phyloP scores from a whole-genome alignment of 371 early-diverging fungal species.

The Mucor saturninus region DNA sequence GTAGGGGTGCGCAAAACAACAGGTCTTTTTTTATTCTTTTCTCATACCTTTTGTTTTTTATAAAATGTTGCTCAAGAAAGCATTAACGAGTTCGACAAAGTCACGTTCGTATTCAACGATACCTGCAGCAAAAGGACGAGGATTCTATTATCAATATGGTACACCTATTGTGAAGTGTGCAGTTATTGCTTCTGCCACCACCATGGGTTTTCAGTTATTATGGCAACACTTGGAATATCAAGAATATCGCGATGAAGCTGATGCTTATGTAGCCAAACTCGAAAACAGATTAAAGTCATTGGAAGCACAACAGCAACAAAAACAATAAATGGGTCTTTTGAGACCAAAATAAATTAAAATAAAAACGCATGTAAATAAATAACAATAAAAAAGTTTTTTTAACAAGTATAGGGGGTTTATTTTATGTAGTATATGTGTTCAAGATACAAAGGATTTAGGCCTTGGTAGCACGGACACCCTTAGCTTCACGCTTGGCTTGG shows the following conservation, averaged over 20 bases:
- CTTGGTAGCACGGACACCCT: slow-evolving; percentile 35
- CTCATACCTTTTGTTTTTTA: too few relatives aligned
- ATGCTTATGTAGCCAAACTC: slow-evolving; percentile 33
- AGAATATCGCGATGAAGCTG: slow-evolving; percentile 50
- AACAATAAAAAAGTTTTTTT: background rate
- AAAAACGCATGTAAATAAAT: slow-evolving; percentile 2
- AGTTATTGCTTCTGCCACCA: slow-evolving; percentile 48
- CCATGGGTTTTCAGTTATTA: slow-evolving; percentile 47
- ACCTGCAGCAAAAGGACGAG: background rate
- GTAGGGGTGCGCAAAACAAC: slow-evolving; percentile 1
- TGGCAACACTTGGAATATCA: slow-evolving; percentile 55
- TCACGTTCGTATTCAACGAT: slow-evolving; percentile 9
- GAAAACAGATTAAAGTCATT: slow-evolving; percentile 43
- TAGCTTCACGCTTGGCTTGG: slow-evolving; percentile 53
- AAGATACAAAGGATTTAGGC: slow-evolving; percentile 14
- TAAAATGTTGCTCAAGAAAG: slow-evolving; percentile 1
- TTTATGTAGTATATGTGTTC: slow-evolving; percentile 1
- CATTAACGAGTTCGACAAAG: background rate
- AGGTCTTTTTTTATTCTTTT: background rate
- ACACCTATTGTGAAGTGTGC: slow-evolving; percentile 56
- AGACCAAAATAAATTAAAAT: slow-evolving; percentile 1
- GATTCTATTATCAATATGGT: slow-evolving; percentile 47
- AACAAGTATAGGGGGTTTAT: background rate
- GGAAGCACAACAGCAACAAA: slow-evolving; percentile 36
- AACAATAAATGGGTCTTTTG: background rate